Conservation (phyloP, 1,139 yeast species). For the Saccharomyces hybrid region DNA sequence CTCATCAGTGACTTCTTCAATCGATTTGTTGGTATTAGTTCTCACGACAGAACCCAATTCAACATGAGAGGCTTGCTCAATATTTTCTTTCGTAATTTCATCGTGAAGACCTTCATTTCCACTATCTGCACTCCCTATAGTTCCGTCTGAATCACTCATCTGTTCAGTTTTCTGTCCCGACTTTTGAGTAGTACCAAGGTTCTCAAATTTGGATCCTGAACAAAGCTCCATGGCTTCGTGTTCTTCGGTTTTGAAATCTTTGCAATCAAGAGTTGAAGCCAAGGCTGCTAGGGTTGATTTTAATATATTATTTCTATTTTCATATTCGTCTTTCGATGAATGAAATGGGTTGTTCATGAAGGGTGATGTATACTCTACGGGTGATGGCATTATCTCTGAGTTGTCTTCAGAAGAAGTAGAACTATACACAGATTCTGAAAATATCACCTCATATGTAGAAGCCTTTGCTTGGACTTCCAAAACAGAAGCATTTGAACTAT, state of each 20-base stretch:
- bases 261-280: not conserved
- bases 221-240: not conserved
- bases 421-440: not conserved
- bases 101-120: not conserved
- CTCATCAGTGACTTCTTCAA: not conserved
- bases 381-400: not conserved
- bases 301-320: not conserved
- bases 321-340: not conserved
- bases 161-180: not conserved
- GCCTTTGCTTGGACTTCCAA: not conserved
- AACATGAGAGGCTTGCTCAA: too few species aligned
- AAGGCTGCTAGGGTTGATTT: not conserved
- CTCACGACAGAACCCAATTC: not conserved
- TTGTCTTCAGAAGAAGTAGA: not conserved
- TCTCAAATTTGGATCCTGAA: not conserved
- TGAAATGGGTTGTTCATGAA: slow-evolving; percentile 1
- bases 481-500: not conserved
- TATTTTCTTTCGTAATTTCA: not conserved
- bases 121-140: not conserved
- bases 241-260: not conserved
- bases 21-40: not conserved
- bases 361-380: slow-evolving; percentile 1
- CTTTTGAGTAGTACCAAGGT: not conserved
- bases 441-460: not conserved
- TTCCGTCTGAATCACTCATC: not conserved